Evolutionary conservation across 805 yeast species (phyloP).

Genomic region (Pichia membranifaciens): DNA sequence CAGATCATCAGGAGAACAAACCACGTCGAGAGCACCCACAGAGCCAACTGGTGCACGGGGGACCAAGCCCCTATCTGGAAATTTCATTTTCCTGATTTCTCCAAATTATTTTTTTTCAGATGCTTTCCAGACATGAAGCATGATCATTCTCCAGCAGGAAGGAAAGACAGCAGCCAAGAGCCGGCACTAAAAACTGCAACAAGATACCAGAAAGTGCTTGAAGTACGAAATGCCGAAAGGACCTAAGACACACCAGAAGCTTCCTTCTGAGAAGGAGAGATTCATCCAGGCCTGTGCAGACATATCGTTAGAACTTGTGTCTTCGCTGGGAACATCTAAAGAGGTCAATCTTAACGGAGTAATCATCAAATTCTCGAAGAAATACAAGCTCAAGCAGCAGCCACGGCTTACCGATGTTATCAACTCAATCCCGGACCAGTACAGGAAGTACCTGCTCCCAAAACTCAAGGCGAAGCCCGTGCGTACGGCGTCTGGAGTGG

Average conservation of each 20-base stretch:
- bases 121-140: too few species aligned
- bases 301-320: conserved; percentile 77
- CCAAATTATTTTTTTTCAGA: too few species aligned
- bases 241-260: conserved; percentile 49
- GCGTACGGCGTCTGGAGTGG: conserved; percentile 96
- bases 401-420: conserved; percentile 95
- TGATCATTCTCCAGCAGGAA: too few species aligned
- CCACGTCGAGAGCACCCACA: not conserved
- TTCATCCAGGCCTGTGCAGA: conserved; percentile 91
- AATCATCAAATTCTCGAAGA: conserved; percentile 78
- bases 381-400: conserved; percentile 84
- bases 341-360: conserved; percentile 89
- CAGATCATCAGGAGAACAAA: too few species aligned
- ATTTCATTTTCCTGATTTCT: too few species aligned
- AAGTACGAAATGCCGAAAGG: conserved; percentile 22
- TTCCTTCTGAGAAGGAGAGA: conserved; percentile 88
- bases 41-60: conserved; percentile 2
- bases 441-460: conserved; percentile 84
- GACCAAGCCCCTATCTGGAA: too few species aligned
- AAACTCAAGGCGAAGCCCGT: conserved; percentile 98
- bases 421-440: conserved; percentile 91
- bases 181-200: too few species aligned
- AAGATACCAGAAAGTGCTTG: too few species aligned
- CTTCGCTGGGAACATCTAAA: conserved; percentile 57
- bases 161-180: too few species aligned